Base-by-base conservation (phyloP, 176 grass and related monocot species). In the Cenchrus fungigraminus region DNA sequence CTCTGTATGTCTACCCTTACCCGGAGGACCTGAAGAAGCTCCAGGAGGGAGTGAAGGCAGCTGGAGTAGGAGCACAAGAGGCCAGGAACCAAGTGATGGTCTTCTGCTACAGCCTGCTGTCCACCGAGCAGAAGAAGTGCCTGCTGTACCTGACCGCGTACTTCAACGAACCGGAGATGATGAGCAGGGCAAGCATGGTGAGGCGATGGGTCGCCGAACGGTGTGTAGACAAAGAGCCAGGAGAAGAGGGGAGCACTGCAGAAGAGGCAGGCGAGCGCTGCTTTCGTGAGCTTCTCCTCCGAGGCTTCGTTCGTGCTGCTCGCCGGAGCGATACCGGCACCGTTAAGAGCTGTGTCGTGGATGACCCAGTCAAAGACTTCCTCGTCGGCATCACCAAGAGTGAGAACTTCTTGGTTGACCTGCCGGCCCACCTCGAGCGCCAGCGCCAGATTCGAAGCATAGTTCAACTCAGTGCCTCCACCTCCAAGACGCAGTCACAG, bases 171-270 rank as follows among this genome's bases (percentile, higher is more conserved):
- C 2, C 0, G 0, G 40, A 9, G 22, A 25, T 25, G 4, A 68
- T 80, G 16, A 80, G 78, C 49, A 54, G 63, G 64, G 68, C 78
- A 22, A 54, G 28, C 63, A 8, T 55, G 16, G 14, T 79, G 13
- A 1, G 77, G 44, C 44, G 61, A 37, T 79, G 77, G 77, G 3
- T 56, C 28, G 74, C 68, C 9, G 68, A 71, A 22, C 17, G 42
- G 4, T 9, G 46, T 0, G 68, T 71, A 2, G 9, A 1, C 1
- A 12, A 50, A 11, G 49, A 50, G 9, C 17, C 34, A 34, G 34
- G 44, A 3, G 44, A 8, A 5, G 7, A 5, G 44, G 19, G 4
- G 4, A 9, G 45, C 4, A 45, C 34, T 5, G 0, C 11, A 8
- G 71, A 52, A 9, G 71, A 52, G 13, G 47, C 12, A n/a, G 68